phyloP scores from a whole-genome alignment of 805 yeast species.

The Kazachstania kunashirensis region DNA sequence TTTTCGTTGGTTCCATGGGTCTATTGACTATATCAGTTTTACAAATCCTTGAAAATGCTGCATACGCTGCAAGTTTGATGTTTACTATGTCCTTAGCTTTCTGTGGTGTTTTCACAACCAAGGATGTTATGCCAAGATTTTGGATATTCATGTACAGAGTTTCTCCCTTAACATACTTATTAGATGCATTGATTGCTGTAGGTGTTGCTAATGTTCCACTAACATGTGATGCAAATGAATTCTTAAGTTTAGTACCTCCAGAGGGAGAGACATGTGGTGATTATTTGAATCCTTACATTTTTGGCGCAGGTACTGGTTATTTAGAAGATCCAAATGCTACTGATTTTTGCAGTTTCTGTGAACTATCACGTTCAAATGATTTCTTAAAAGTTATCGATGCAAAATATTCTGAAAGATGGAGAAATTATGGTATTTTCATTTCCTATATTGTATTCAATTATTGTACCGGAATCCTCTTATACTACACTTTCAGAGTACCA shows the following conservation, averaged over 20 bases:
- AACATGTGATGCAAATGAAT: constrained; percentile 41
- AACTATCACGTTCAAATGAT: constrained; percentile 43
- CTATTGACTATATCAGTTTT: constrained; percentile 50
- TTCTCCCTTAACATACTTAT: constrained; percentile 63
- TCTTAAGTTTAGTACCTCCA: constrained; percentile 43
- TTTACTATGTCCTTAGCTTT: constrained; percentile 58
- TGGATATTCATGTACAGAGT: constrained; percentile 74
- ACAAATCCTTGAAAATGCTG: constrained; percentile 54
- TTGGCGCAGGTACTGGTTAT: constrained; percentile 37
- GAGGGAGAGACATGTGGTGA: constrained; percentile 48
- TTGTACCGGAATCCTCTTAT: constrained; percentile 33
- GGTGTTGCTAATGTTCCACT: constrained; percentile 46
- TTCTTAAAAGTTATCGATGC: constrained; percentile 43
- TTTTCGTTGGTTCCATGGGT: constrained; percentile 51
- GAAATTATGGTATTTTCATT: constrained; percentile 51
- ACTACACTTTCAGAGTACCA: constrained; percentile 68
- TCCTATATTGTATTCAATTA: constrained; percentile 40
- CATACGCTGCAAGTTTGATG: constrained; percentile 45
- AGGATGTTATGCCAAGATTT: constrained; percentile 56
- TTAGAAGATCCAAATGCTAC: constrained; percentile 41
- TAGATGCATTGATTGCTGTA: constrained; percentile 44
- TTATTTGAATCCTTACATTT: constrained; percentile 36
- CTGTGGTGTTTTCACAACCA: constrained; percentile 71
- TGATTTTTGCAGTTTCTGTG: constrained; percentile 48
- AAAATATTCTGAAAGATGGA: constrained; percentile 37